These are phyloP conservation scores for Alternaria ethzedia DNA, from an alignment of 2,329 filamentous ascomycete species.

Conservation along the genomic window DNA sequence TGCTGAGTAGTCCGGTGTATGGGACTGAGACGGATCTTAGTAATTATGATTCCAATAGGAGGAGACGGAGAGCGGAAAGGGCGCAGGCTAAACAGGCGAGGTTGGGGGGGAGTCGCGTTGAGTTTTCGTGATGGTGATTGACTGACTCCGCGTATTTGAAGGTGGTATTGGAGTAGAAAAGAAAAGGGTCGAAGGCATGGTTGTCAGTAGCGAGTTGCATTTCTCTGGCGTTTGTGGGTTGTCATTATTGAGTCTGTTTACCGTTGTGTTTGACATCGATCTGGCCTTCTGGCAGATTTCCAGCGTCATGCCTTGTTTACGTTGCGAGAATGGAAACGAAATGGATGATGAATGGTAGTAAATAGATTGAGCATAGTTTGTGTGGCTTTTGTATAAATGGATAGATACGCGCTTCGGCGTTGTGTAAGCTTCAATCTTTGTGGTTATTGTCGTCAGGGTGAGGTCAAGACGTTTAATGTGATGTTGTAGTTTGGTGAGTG, in stretches of 20 bases:
- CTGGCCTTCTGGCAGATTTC: not conserved
- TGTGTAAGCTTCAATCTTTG: not conserved
- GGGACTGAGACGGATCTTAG: slow-evolving; percentile 49
- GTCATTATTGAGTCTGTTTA: too few relatives aligned
- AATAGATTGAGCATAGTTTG: not conserved
- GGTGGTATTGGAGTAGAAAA: too few relatives aligned
- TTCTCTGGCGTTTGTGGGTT: slow-evolving; percentile 2
- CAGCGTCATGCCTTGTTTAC: not conserved
- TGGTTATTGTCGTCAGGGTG: too few relatives aligned
- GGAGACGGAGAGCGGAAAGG: slow-evolving; percentile 48
- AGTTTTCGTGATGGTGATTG: slow-evolving; percentile 45
- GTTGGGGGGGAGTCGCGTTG: slow-evolving; percentile 47
- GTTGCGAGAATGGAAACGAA: not conserved
- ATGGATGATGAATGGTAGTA: not conserved
- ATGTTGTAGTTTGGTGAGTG: not conserved
- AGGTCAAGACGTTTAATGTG: too few relatives aligned
- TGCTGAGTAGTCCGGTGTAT: slow-evolving; percentile 46
- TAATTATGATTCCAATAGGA: slow-evolving; percentile 49
- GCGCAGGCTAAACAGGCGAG: slow-evolving; percentile 47
- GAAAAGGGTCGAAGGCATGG: not conserved
- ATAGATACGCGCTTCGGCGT: not conserved
- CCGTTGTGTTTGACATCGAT: not conserved
- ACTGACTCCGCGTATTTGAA: not conserved
- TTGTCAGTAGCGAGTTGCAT: not conserved
- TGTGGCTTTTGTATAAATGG: not conserved